Evolutionary conservation across 129 eudicot species (phyloP).

Genomic region (Kitagawia praeruptora): DNA sequence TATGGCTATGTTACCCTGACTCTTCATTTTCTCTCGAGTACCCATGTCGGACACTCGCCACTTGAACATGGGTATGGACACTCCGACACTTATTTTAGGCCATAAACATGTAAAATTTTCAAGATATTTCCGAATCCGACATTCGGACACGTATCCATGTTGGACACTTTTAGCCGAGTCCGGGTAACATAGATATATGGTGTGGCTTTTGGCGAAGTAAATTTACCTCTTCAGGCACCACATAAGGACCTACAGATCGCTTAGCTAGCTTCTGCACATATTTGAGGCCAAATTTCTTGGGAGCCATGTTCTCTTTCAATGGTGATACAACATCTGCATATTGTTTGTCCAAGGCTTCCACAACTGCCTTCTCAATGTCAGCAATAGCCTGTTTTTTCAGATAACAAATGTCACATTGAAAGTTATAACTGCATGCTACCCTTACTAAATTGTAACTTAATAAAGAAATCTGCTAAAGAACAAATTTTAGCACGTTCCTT

Average conservation of each 20-base stretch:
- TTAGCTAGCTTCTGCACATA: conserved; percentile 61
- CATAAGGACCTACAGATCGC: conserved; percentile 41
- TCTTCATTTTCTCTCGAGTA: too few relatives aligned
- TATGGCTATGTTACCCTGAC: too few relatives aligned
- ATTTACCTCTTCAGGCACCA: conserved; percentile 54
- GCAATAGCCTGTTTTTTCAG: conserved; percentile 39
- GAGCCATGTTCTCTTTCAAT: conserved; percentile 50
- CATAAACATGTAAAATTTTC: too few relatives aligned
- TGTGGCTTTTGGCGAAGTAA: neutral
- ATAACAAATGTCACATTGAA: neutral
- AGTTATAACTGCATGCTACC: neutral
- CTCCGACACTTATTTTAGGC: too few relatives aligned
- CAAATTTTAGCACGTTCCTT: neutral
- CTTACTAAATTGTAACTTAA: neutral
- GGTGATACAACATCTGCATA: conserved; percentile 54
- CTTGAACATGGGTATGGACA: too few relatives aligned
- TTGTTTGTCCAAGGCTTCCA: conserved; percentile 58
- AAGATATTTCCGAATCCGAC: too few relatives aligned
- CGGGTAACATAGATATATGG: too few relatives aligned
- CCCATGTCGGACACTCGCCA: too few relatives aligned
- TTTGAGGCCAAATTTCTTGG: conserved; percentile 56
- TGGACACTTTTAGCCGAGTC: too few relatives aligned
- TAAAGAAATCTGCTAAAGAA: neutral
- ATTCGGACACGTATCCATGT: too few relatives aligned
- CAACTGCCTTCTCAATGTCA: conserved; percentile 54